Base-by-base conservation (phyloP, 768 basidiomycete species). In the Pleurotus sapidus region DNA sequence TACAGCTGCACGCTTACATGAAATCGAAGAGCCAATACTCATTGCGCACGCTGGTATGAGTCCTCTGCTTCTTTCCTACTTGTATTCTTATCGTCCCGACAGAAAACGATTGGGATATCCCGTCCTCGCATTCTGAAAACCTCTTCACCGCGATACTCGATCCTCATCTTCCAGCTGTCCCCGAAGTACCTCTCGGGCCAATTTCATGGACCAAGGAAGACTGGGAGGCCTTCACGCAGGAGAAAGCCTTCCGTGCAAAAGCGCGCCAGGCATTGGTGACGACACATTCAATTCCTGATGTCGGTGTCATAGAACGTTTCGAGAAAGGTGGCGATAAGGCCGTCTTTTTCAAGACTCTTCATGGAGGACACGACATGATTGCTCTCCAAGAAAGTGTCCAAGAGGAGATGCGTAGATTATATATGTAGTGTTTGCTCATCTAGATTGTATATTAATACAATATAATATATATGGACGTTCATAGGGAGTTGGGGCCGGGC, bases 21-120 rank as follows among this genome's bases (percentile, higher is more conserved):
- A 78, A 57, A 83, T 93, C 61, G 83, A 84, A 50, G 79, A 78
- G 0, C 80, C 89, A 5, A 79, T 92, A 2, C 71, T 95, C 34
- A 83, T 96, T 61, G 84, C 80, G 0, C 94, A 96, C 65, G 85
- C 92, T 53, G 38, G 51, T 42, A 24, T 38, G 51, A n/a, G 7
- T 20, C 8, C 34, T n/a, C 18, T 7, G n/a, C 42, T 8, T 24
- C 18, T 20, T 2, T 38, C 11, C n/a, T n/a, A 12, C 25, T 24
- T 42, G 39, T 27, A 24, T 18, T 40, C 12, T 27, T 12, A 54
- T 1, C 15, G 30, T 14, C 14, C 5, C 5, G 9, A 23, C 25
- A 54, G 74, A 81, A 65, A 77, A 94, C 66, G 94, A 96, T 72
- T 80, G 76, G 69, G 88, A 92, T 20, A 93, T 95, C 50, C 88